A percentile compares a stretch with the other conserved stretches of the same genome.
Conservation (phyloP, 2,329 filamentous ascomycete genomes). For the Fusarium sp. region DNA sequence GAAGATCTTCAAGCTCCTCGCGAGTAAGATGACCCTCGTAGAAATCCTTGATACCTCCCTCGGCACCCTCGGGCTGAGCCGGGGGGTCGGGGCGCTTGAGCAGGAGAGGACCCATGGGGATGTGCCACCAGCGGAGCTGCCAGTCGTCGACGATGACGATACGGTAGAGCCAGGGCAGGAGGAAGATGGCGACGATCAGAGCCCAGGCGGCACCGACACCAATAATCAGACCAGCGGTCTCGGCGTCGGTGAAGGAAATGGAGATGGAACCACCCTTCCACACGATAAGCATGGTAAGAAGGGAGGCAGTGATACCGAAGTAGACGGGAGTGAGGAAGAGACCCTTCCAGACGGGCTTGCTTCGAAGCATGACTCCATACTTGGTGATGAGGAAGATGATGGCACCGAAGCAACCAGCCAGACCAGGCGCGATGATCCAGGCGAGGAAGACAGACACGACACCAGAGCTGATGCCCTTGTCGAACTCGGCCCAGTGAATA, state of each 20-base stretch:
- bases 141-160: conserved; percentile 71
- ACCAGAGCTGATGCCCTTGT: conserved; percentile 50
- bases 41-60: conserved; percentile 64
- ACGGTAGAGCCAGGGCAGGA: conserved; percentile 70
- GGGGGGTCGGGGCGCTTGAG: conserved; percentile 57
- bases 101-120: conserved; percentile 65
- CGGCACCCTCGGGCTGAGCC: conserved; percentile 75
- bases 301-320: conserved; percentile 66
- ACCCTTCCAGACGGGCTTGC: conserved; percentile 65
- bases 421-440: conserved; percentile 70
- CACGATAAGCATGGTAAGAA: conserved; percentile 72
- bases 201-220: conserved; percentile 64
- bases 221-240: conserved; percentile 66
- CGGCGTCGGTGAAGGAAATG: conserved; percentile 52
- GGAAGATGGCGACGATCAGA: conserved; percentile 62
- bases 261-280: conserved; percentile 63
- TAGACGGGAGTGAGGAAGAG: conserved; percentile 66
- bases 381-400: conserved; percentile 70
- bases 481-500: conserved; percentile 66
- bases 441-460: conserved; percentile 70
- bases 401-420: conserved; percentile 66
- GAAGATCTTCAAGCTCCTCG: conserved; percentile 60
- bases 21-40: conserved; percentile 67
- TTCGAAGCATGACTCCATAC: conserved; percentile 67
- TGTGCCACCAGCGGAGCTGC: conserved; percentile 68